A percentile compares a stretch with the other conserved stretches of the same genome.
Evolutionary conservation across 768 basidiomycete species (phyloP).

Genomic region (Gloeophyllum trabeum): DNA sequence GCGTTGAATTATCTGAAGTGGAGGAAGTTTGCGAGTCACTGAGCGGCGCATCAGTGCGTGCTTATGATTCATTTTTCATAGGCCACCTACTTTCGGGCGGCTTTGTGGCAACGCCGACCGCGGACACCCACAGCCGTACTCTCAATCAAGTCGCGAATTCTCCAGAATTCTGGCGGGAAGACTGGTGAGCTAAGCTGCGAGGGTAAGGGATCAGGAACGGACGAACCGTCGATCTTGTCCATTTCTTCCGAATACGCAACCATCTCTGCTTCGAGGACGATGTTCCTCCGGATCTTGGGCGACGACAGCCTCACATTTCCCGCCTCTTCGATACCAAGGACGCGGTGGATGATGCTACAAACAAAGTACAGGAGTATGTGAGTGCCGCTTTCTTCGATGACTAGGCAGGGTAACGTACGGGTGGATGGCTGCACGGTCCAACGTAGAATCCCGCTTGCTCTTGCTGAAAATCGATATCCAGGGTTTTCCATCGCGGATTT

Average conservation of each 20-base stretch:
- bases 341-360: slow-evolving; percentile 43
- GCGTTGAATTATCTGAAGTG: slow-evolving; percentile 22
- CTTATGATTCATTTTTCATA: background rate
- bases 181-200: background rate
- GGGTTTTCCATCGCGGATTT: slow-evolving; percentile 27
- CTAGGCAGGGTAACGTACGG: slow-evolving; percentile 15
- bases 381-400: background rate
- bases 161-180: slow-evolving; percentile 57
- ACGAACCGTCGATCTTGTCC: slow-evolving; percentile 57
- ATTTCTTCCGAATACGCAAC: slow-evolving; percentile 60
- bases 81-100: background rate
- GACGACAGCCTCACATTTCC: slow-evolving; percentile 15
- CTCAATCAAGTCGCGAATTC: slow-evolving; percentile 49
- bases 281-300: slow-evolving; percentile 10
- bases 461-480: slow-evolving; percentile 81
- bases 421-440: slow-evolving; percentile 63
- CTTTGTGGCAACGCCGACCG: slow-evolving; percentile 4
- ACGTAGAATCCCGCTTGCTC: slow-evolving; percentile 73
- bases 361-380: background rate
- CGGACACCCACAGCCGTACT: slow-evolving; percentile 47
- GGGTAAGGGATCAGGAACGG: background rate
- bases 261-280: slow-evolving; percentile 80
- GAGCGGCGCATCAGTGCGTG: slow-evolving; percentile 14
- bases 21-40: slow-evolving; percentile 31
- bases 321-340: too few species aligned